Conservation (phyloP, 1,284 basidiomycete species). For the Naganishia liquefaciens region DNA sequence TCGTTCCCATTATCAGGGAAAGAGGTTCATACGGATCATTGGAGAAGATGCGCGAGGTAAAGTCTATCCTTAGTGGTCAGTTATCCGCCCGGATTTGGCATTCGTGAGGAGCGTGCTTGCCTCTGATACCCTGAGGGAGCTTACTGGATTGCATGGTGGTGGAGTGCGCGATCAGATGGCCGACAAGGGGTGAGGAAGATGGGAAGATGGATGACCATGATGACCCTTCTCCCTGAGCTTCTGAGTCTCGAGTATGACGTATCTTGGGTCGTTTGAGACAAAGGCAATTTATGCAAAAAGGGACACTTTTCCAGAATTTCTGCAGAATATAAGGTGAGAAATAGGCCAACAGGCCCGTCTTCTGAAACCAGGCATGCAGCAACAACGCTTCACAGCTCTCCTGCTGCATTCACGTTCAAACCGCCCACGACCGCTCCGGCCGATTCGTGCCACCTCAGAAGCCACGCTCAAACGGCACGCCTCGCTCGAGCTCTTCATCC, state of each 20-base stretch:
- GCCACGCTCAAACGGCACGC: background rate
- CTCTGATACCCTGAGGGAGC: slow-evolving; percentile 10
- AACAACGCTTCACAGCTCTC: too few relatives aligned
- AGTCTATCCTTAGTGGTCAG: slow-evolving; percentile 1
- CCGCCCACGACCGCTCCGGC: too few relatives aligned
- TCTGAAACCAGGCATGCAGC: too few relatives aligned
- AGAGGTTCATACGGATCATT: slow-evolving; percentile 25
- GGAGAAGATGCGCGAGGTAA: slow-evolving; percentile 26
- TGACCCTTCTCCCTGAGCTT: too few relatives aligned
- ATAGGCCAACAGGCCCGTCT: background rate
- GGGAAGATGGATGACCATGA: background rate
- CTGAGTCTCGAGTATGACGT: too few relatives aligned
- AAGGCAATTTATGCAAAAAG: background rate
- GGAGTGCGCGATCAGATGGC: background rate
- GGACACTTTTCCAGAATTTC: background rate
- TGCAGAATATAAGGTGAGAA: background rate
- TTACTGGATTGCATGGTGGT: slow-evolving; percentile 14
- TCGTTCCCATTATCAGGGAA: background rate
- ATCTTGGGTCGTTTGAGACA: background rate
- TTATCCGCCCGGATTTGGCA: background rate
- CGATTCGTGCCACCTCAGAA: background rate
- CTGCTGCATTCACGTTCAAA: too few relatives aligned
- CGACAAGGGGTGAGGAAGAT: background rate
- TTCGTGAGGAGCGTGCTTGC: background rate
- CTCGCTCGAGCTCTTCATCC: too few relatives aligned